A percentile compares a stretch with the other conserved stretches of the same genome.
phyloP scores from a whole-genome alignment of 768 basidiomycete genomes.

The Calvatia gigantea region DNA sequence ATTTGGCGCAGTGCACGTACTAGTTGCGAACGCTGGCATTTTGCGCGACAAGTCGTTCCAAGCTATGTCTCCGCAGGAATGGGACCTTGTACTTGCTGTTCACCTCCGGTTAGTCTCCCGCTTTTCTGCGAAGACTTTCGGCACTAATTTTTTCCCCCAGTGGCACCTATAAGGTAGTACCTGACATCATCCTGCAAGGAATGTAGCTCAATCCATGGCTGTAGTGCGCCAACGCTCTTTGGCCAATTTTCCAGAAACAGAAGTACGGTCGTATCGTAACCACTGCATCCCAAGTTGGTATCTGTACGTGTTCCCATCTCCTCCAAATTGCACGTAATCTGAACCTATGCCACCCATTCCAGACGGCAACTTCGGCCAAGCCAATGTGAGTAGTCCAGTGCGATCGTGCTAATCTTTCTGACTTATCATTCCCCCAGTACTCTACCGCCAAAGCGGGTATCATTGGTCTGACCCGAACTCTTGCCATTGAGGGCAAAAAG shows the following conservation, averaged over 20 bases:
- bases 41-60: slow-evolving; percentile 91
- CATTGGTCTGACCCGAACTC: slow-evolving; percentile 83
- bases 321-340: neutral
- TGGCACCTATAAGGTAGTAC: slow-evolving; percentile 79
- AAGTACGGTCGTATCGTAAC: slow-evolving; percentile 95
- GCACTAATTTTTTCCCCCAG: slow-evolving; percentile 27
- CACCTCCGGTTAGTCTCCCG: slow-evolving; percentile 59
- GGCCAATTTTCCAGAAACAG: slow-evolving; percentile 96
- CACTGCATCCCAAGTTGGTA: slow-evolving; percentile 89
- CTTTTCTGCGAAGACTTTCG: neutral
- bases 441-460: slow-evolving; percentile 92
- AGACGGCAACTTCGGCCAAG: slow-evolving; percentile 97
- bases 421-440: slow-evolving; percentile 46
- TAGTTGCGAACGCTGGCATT: slow-evolving; percentile 93
- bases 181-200: neutral
- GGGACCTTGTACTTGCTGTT: slow-evolving; percentile 88
- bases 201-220: neutral
- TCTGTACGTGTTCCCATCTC: slow-evolving; percentile 58
- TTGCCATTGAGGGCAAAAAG: slow-evolving; percentile 89
- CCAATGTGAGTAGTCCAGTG: slow-evolving; percentile 52
- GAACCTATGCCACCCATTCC: neutral
- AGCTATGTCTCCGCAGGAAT: slow-evolving; percentile 86
- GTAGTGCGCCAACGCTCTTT: slow-evolving; percentile 89
- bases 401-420: neutral
- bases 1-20: slow-evolving; percentile 84